A percentile compares a stretch with the other conserved stretches of the same genome.
Conservation (phyloP, 495 filamentous ascomycete genomes). For the Penicillium fimorum region DNA sequence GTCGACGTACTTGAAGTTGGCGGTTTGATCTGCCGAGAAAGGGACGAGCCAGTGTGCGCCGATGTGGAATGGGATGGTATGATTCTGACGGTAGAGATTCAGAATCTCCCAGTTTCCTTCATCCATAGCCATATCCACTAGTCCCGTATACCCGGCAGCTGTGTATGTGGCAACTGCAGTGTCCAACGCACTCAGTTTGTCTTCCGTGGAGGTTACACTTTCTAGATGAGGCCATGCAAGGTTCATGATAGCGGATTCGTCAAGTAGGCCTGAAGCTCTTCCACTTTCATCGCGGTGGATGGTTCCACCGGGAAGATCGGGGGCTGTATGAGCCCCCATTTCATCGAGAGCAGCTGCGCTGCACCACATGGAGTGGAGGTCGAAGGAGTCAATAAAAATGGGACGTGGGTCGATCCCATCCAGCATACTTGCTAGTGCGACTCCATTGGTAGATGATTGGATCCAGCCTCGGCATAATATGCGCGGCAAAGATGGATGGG, state of each 20-base stretch:
- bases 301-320: constrained; percentile 54
- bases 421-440: constrained; percentile 52
- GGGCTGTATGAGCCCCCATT: constrained; percentile 45
- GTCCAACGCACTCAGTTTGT: constrained; percentile 51
- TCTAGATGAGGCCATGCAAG: constrained; percentile 61
- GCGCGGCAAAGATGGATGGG: constrained; percentile 48
- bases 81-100: constrained; percentile 42
- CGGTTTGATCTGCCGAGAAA: constrained; percentile 20
- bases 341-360: constrained; percentile 55
- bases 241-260: constrained; percentile 55
- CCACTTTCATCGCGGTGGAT: constrained; percentile 56
- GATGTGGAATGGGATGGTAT: constrained; percentile 53
- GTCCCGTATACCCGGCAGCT: constrained; percentile 57
- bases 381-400: constrained; percentile 60
- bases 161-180: constrained; percentile 53
- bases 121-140: constrained; percentile 73
- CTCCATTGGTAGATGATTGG: constrained; percentile 53
- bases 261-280: constrained; percentile 53
- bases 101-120: constrained; percentile 58
- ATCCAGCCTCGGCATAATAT: constrained; percentile 62
- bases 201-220: constrained; percentile 47
- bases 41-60: constrained; percentile 63
- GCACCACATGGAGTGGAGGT: constrained; percentile 63
- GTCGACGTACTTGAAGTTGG: constrained; percentile 44
- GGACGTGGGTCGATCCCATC: constrained; percentile 54